Conservation (phyloP, 2,329 filamentous ascomycete species). For the Alternaria sp. region DNA sequence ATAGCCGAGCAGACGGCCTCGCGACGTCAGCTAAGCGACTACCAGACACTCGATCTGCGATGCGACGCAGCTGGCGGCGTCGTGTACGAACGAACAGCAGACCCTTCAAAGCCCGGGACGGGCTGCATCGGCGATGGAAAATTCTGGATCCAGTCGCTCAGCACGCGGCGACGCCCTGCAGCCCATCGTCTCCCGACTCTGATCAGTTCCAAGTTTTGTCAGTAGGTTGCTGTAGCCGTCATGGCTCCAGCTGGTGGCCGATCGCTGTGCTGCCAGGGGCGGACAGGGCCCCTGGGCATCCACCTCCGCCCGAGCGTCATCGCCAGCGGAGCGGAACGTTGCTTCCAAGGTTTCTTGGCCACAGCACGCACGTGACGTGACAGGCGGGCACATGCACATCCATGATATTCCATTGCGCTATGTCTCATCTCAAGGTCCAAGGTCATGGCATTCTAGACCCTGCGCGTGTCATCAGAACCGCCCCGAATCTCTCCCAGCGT, state of each 20-base stretch:
- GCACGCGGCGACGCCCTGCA: not conserved
- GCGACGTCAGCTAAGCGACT: not conserved
- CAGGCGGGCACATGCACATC: not conserved
- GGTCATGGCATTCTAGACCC: not conserved
- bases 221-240: not conserved
- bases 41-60: conserved; percentile 20
- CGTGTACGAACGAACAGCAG: not conserved
- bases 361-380: not conserved
- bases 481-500: conserved; percentile 5
- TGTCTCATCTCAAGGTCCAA: not conserved
- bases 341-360: not conserved
- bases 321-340: conserved; percentile 5
- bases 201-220: not conserved
- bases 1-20: not conserved
- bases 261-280: conserved; percentile 7
- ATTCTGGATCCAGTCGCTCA: not conserved
- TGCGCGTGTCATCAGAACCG: conserved; percentile 4
- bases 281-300: conserved; percentile 21
- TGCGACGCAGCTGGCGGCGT: conserved; percentile 13
- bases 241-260: not conserved
- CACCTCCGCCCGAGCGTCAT: conserved; percentile 1
- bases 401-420: not conserved
- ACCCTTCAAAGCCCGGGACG: not conserved
- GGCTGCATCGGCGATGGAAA: conserved; percentile 5
- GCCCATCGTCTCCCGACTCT: not conserved